Percentiles rank a stretch among this genome's conserved stretches.
Conservation (phyloP, 495 filamentous ascomycete genomes). For the Neurospora sp. region DNA sequence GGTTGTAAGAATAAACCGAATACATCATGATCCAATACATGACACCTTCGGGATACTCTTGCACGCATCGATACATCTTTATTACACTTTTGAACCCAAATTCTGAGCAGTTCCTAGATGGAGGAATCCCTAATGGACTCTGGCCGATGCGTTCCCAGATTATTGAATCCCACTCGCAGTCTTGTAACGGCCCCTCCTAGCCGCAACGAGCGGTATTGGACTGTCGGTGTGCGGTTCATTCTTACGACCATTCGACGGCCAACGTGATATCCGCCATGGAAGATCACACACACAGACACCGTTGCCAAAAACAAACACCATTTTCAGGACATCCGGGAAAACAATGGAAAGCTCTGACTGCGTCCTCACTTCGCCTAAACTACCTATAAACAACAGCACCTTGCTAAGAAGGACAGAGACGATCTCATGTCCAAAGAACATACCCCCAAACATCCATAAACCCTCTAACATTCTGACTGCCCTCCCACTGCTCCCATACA, state of each 20-base stretch:
- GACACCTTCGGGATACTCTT: background rate
- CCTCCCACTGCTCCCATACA: background rate
- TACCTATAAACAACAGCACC: background rate
- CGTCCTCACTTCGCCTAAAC: background rate
- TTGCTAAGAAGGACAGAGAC: background rate
- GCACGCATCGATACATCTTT: background rate
- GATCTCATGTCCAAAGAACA: background rate
- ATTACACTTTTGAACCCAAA: too few species aligned
- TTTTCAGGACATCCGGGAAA: background rate
- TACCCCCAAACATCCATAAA: background rate
- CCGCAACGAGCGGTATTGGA: background rate
- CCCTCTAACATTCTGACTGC: background rate
- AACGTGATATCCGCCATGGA: too few species aligned
- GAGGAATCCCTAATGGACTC: background rate
- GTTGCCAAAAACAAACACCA: background rate
- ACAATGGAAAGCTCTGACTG: background rate
- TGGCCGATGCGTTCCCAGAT: background rate
- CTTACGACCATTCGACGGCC: too few species aligned
- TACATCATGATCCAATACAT: background rate
- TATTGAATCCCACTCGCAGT: background rate
- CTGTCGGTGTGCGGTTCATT: background rate
- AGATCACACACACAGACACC: background rate
- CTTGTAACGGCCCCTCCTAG: background rate
- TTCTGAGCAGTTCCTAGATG: background rate
- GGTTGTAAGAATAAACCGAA: background rate